Conservation (phyloP, 352 stramenopile genomes). For the Phytopythium sindhum region DNA sequence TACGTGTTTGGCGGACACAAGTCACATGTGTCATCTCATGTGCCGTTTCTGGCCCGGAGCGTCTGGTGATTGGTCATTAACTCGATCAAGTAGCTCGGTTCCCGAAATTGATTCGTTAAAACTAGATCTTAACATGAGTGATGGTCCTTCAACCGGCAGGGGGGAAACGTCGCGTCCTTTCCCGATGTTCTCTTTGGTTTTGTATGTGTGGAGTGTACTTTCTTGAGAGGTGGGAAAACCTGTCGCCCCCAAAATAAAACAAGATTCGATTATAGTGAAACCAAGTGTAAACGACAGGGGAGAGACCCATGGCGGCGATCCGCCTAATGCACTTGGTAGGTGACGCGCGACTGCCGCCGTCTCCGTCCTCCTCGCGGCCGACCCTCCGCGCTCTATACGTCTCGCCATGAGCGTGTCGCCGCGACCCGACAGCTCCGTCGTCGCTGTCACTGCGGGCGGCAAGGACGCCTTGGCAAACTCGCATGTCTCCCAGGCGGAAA, state of each 20-base stretch:
- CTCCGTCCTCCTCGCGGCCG: background rate
- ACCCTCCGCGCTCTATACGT: background rate
- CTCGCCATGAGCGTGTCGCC: background rate
- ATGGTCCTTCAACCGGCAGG: constrained; percentile 6
- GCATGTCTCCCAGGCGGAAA: background rate
- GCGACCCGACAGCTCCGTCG: background rate
- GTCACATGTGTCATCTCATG: too few species aligned
- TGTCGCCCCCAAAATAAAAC: background rate
- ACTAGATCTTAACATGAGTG: background rate
- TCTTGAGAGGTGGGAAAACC: background rate
- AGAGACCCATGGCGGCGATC: background rate
- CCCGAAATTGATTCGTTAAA: constrained; percentile 1
- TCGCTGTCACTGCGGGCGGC: background rate
- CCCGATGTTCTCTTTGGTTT: background rate
- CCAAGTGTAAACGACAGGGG: background rate
- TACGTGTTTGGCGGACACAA: too few species aligned
- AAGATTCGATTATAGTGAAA: background rate
- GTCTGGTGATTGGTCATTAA: background rate
- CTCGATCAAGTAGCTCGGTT: background rate
- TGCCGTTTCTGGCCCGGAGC: too few species aligned
- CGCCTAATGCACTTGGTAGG: background rate
- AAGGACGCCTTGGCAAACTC: background rate
- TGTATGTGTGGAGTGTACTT: background rate
- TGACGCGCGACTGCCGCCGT: background rate
- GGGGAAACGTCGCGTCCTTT: too few species aligned